Percentiles rank a stretch among this genome's conserved stretches.
Evolutionary conservation across 2,329 filamentous ascomycete species (phyloP).

Genomic region (Mollisia scopiformis): DNA sequence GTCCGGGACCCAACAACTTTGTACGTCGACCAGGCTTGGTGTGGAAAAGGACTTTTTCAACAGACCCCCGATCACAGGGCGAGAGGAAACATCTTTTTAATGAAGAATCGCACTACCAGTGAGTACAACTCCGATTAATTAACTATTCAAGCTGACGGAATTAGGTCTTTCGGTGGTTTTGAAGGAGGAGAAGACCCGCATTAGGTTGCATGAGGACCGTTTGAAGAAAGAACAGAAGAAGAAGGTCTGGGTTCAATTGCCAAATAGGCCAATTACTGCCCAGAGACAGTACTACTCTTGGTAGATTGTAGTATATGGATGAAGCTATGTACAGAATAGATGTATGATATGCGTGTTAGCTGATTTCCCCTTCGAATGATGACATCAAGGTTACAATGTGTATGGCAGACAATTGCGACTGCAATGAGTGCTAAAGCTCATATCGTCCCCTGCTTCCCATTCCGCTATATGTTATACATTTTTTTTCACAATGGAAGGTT

Average conservation of each 20-base stretch:
- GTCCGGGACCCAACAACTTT: slow-evolving; percentile 78
- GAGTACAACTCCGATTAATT: slow-evolving; percentile 44
- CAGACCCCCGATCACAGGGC: slow-evolving; percentile 72
- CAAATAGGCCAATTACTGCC: slow-evolving; percentile 80
- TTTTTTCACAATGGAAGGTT: too few species aligned
- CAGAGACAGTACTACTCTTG: slow-evolving; percentile 92
- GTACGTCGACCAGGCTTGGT: slow-evolving; percentile 93
- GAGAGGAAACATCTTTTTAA: slow-evolving; percentile 68
- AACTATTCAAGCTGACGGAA: not conserved
- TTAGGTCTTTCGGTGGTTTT: slow-evolving; percentile 76
- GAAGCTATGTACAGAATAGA: slow-evolving; percentile 10
- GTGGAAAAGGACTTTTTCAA: slow-evolving; percentile 70
- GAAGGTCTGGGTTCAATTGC: slow-evolving; percentile 85
- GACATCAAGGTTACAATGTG: not conserved
- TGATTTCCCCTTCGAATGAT: not conserved
- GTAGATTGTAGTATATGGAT: slow-evolving; percentile 51
- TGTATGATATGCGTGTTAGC: slow-evolving; percentile 4
- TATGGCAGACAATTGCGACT: too few species aligned
- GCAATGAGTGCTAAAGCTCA: too few species aligned
- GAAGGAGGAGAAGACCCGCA: slow-evolving; percentile 91
- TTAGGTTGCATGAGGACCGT: slow-evolving; percentile 78
- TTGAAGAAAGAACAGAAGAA: slow-evolving; percentile 74
- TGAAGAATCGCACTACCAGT: slow-evolving; percentile 77
- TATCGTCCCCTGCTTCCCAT: too few species aligned
- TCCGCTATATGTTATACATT: too few species aligned